Evolutionary conservation across 2,329 filamentous ascomycete species (phyloP).

Genomic region (Diaporthe capsici): DNA sequence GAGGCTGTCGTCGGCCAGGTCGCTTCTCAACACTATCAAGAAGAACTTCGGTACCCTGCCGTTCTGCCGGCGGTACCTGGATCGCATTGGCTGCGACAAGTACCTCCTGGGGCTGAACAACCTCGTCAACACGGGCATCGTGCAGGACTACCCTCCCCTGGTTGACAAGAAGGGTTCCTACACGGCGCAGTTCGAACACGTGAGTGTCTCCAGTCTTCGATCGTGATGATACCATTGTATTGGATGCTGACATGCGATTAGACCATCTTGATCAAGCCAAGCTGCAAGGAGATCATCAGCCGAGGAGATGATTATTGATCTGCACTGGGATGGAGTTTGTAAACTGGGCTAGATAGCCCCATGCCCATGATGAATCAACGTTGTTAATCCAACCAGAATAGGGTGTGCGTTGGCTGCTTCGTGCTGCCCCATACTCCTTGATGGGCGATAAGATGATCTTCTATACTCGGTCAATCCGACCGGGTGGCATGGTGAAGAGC

Average conservation of each 20-base stretch:
- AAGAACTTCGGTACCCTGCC: slow-evolving; percentile 97
- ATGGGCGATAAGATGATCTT: too few relatives aligned
- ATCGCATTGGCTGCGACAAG: slow-evolving; percentile 94
- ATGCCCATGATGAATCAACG: slow-evolving; percentile 17
- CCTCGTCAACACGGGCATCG: slow-evolving; percentile 84
- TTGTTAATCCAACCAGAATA: not conserved
- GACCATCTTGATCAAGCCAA: slow-evolving; percentile 84
- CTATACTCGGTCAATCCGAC: not conserved
- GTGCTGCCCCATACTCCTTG: not conserved
- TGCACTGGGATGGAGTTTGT: not conserved
- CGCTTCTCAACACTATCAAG: slow-evolving; percentile 88
- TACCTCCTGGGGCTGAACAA: slow-evolving; percentile 94
- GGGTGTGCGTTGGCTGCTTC: not conserved
- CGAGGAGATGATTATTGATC: slow-evolving; percentile 85
- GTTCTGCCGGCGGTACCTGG: slow-evolving; percentile 91
- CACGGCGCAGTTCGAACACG: slow-evolving; percentile 94
- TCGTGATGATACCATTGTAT: not conserved
- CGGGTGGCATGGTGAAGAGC: not conserved
- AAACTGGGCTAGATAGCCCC: not conserved
- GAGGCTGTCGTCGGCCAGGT: slow-evolving; percentile 85
- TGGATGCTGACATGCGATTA: slow-evolving; percentile 51
- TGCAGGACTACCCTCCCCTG: slow-evolving; percentile 91
- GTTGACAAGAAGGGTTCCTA: slow-evolving; percentile 95
- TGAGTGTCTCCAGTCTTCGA: slow-evolving; percentile 62
- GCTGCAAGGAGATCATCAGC: slow-evolving; percentile 89